These are phyloP conservation scores for Entomortierella parvispora DNA, from an alignment of 192 early-diverging fungal species.

Conservation along the genomic window DNA sequence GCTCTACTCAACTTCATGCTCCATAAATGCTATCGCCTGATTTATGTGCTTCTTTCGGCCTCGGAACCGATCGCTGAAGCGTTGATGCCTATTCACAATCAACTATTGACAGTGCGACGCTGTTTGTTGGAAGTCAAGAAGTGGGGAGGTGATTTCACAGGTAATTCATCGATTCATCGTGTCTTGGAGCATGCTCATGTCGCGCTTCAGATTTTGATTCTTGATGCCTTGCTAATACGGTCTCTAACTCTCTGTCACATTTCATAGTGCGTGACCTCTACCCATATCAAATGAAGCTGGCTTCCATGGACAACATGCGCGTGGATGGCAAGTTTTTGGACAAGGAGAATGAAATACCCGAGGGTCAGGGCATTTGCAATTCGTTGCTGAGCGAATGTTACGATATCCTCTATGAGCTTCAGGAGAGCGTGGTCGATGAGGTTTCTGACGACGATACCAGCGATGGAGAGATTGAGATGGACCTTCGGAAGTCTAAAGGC, in stretches of 20 bases:
- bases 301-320: slow-evolving; percentile 82
- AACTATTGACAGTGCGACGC: slow-evolving; percentile 82
- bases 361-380: slow-evolving; percentile 88
- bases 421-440: slow-evolving; percentile 63
- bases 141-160: slow-evolving; percentile 81
- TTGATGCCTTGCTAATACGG: not conserved
- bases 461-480: not conserved
- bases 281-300: slow-evolving; percentile 91
- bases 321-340: slow-evolving; percentile 89
- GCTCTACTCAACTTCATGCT: slow-evolving; percentile 80
- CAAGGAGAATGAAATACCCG: slow-evolving; percentile 82
- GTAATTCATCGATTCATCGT: slow-evolving; percentile 23
- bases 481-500: slow-evolving; percentile 38
- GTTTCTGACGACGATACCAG: slow-evolving; percentile 17
- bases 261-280: slow-evolving; percentile 74
- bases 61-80: slow-evolving; percentile 85
- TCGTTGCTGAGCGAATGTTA: slow-evolving; percentile 90
- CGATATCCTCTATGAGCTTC: slow-evolving; percentile 82
- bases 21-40: slow-evolving; percentile 85
- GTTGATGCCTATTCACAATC: slow-evolving; percentile 87
- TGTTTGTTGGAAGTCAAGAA: slow-evolving; percentile 83
- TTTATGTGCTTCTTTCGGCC: slow-evolving; percentile 83
- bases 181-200: no score
- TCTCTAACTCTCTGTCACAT: not conserved
- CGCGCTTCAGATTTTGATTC: no score